Percentiles rank a stretch among this genome's conserved stretches.
phyloP scores from a whole-genome alignment of 441 rosid species.

The Corymbia citriodora region DNA sequence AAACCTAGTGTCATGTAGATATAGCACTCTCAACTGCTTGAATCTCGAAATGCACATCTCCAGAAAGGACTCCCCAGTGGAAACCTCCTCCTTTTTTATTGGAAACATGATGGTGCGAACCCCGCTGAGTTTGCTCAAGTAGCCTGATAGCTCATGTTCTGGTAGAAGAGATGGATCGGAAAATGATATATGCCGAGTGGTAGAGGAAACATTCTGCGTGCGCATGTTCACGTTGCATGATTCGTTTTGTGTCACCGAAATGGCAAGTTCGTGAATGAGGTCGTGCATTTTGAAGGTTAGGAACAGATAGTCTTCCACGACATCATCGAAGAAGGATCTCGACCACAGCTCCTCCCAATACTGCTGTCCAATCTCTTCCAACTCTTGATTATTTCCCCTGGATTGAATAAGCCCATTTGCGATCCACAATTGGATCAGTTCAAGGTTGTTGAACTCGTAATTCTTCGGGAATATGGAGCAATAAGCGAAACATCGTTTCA shows the following conservation, averaged over 20 bases:
- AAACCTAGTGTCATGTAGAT: neutral
- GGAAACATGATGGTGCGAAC: constrained; percentile 3
- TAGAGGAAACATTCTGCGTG: neutral
- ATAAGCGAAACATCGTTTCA: constrained; percentile 16
- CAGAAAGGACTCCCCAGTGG: neutral
- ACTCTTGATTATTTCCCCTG: neutral
- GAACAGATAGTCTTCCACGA: neutral
- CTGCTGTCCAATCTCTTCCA: constrained; percentile 3
- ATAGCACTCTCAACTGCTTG: neutral
- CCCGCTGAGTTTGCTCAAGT: neutral
- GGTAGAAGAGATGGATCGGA: neutral
- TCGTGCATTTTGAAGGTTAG: constrained; percentile 20
- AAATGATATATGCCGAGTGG: constrained; percentile 1
- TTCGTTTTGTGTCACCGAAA: neutral
- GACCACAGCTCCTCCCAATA: constrained; percentile 16
- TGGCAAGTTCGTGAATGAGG: constrained; percentile 16
- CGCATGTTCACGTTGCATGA: neutral
- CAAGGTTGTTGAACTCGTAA: neutral
- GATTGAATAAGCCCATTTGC: neutral
- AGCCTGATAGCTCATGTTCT: neutral
- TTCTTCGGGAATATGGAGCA: constrained; percentile 19
- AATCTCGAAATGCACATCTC: neutral
- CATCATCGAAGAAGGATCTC: constrained; percentile 15
- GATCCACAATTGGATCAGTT: constrained; percentile 5
- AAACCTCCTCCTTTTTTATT: neutral